Evolutionary conservation across 2,329 filamentous ascomycete genomes (phyloP).

Genomic region (Coleophoma crateriformis): DNA sequence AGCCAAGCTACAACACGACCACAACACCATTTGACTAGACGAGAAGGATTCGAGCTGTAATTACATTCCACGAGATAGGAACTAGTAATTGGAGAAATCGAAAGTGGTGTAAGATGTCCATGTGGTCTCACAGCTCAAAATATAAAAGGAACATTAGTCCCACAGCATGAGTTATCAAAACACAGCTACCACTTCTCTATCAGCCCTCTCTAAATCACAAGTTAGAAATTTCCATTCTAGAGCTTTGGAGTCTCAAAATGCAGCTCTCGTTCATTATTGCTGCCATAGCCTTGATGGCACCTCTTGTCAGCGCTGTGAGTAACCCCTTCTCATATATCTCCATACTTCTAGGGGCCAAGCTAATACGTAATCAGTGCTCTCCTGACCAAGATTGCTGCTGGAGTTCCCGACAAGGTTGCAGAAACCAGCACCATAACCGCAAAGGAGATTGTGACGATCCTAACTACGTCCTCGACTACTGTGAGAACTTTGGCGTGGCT

Average conservation of each 20-base stretch:
- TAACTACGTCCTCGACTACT: not conserved
- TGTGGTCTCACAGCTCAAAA: not conserved
- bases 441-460: not conserved
- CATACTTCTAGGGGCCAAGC: no score
- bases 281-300: not conserved
- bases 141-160: not conserved
- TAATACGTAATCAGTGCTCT: not conserved
- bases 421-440: not conserved
- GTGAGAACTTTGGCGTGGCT: not conserved
- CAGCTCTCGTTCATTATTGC: not conserved
- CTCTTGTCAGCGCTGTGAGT: not conserved
- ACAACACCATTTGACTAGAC: no score
- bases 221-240: not conserved
- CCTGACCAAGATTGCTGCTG: not conserved
- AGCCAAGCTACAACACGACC: no score
- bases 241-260: not conserved
- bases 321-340: not conserved
- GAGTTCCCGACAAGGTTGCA: not conserved
- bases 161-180: not conserved
- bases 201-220: not conserved
- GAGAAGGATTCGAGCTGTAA: no score
- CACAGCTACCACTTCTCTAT: not conserved
- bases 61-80: no score
- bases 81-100: no score
- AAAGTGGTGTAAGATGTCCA: not conserved